Conservation (phyloP, 1,284 basidiomycete species). For the Inonotus hispidus region DNA sequence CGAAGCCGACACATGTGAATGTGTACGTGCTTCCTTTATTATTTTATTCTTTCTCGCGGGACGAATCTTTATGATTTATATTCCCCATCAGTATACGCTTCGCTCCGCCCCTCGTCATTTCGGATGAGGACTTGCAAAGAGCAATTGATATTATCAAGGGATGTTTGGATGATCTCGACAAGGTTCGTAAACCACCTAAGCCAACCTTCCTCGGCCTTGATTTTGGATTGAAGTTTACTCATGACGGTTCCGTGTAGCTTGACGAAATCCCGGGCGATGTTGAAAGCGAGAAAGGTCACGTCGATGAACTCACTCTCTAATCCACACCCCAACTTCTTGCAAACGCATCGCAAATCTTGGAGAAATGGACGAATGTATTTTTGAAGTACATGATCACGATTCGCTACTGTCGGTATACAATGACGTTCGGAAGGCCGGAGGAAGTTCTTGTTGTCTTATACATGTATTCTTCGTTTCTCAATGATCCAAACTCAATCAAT, state of each 20-base stretch:
- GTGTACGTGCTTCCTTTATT: slow-evolving; percentile 50
- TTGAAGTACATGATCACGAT: background rate
- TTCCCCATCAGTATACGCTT: slow-evolving; percentile 73
- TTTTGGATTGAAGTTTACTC: too few species aligned
- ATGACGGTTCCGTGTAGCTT: slow-evolving; percentile 43
- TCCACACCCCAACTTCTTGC: background rate
- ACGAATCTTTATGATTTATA: background rate
- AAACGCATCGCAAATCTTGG: background rate
- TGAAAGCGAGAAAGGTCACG: slow-evolving; percentile 49
- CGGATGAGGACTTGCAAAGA: slow-evolving; percentile 75
- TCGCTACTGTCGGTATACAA: background rate
- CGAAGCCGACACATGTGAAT: slow-evolving; percentile 95
- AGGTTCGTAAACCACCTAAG: slow-evolving; percentile 39
- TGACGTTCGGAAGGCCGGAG: background rate
- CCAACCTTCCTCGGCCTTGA: too few species aligned
- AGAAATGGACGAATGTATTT: background rate
- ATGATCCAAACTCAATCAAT: background rate
- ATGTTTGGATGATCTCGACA: slow-evolving; percentile 78
- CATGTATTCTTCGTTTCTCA: background rate
- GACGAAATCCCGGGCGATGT: slow-evolving; percentile 70
- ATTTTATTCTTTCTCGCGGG: background rate
- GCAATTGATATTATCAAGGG: slow-evolving; percentile 76
- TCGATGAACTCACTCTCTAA: slow-evolving; percentile 36
- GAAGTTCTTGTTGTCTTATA: background rate
- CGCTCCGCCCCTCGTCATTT: slow-evolving; percentile 91